Percentiles rank a stretch among this genome's conserved stretches.
Evolutionary conservation across 1,284 basidiomycete genomes (phyloP).

Genomic region (Phylloboletellus chloephorus): DNA sequence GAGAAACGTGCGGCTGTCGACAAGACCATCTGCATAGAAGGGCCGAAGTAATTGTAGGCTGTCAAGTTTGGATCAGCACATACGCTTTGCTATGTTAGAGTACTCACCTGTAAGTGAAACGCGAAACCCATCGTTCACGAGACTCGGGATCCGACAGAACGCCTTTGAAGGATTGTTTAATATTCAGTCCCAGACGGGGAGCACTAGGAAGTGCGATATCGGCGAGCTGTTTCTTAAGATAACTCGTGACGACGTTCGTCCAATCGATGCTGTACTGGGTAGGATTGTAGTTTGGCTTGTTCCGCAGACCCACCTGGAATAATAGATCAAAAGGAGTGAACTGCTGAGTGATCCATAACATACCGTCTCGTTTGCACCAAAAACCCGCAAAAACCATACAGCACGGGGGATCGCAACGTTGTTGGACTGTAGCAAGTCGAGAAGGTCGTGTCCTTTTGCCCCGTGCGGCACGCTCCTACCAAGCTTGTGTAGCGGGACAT

Average conservation of each 20-base stretch:
- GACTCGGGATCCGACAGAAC: conserved; percentile 66
- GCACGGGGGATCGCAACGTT: conserved; percentile 84
- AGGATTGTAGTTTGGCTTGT: conserved; percentile 69
- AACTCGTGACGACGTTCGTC: conserved; percentile 82
- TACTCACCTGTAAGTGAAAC: conserved; percentile 76
- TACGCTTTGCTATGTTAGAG: not conserved
- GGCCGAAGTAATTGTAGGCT: conserved; percentile 73
- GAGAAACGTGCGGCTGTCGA: conserved; percentile 78
- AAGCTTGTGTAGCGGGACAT: conserved; percentile 83
- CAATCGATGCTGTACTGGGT: conserved; percentile 88
- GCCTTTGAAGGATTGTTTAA: conserved; percentile 75
- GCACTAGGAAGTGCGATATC: conserved; percentile 81
- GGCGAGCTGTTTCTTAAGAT: conserved; percentile 82
- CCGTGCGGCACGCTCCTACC: conserved; percentile 91
- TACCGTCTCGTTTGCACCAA: conserved; percentile 94
- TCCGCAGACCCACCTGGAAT: conserved; percentile 59
- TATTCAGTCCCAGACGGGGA: conserved; percentile 66
- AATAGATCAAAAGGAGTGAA: not conserved
- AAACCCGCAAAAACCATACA: conserved; percentile 91
- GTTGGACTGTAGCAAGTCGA: conserved; percentile 81
- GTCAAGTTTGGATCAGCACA: conserved; percentile 11
- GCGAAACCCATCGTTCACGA: conserved; percentile 72
- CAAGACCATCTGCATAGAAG: conserved; percentile 76
- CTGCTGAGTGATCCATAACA: not conserved
- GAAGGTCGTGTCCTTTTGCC: conserved; percentile 84